Conservation (phyloP, 2,329 filamentous ascomycete genomes). For the Bipolaris gigantea region DNA sequence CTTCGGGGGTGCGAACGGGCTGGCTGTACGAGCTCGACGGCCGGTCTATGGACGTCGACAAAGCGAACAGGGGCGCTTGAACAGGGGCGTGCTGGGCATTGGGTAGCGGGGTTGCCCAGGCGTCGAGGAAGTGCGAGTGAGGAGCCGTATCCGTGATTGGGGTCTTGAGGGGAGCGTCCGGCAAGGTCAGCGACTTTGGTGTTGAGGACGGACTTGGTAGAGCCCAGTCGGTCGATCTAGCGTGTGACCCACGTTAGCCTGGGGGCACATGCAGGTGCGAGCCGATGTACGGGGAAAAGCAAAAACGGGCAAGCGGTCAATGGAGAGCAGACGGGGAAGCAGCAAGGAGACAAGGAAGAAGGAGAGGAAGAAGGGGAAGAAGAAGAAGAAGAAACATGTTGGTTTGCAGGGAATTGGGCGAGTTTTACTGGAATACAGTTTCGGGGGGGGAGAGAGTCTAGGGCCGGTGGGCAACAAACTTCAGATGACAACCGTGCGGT, state of each 20-base stretch:
- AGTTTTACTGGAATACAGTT: constrained; percentile 23
- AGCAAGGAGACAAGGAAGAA: not conserved
- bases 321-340: not conserved
- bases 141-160: constrained; percentile 48
- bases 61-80: constrained; percentile 47
- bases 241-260: constrained; percentile 40
- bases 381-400: constrained; percentile 1
- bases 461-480: constrained; percentile 30
- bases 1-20: constrained; percentile 42
- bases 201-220: constrained; percentile 55
- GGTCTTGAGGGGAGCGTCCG: constrained; percentile 48
- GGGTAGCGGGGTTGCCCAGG: constrained; percentile 51
- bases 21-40: constrained; percentile 42
- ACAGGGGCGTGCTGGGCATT: constrained; percentile 47
- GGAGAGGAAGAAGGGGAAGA: constrained; percentile 1
- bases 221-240: constrained; percentile 52
- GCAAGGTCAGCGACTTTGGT: constrained; percentile 49
- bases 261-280: constrained; percentile 30
- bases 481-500: constrained; percentile 39
- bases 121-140: constrained; percentile 54
- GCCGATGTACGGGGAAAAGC: constrained; percentile 4
- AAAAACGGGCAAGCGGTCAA: constrained; percentile 15
- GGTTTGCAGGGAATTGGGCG: constrained; percentile 9
- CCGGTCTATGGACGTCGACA: constrained; percentile 42
- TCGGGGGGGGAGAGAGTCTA: constrained; percentile 21